Percentiles rank a stretch among this genome's conserved stretches.
These are phyloP conservation scores for Cercospora canescens DNA, from an alignment of 2,329 filamentous ascomycete genomes.

Conservation along the genomic window DNA sequence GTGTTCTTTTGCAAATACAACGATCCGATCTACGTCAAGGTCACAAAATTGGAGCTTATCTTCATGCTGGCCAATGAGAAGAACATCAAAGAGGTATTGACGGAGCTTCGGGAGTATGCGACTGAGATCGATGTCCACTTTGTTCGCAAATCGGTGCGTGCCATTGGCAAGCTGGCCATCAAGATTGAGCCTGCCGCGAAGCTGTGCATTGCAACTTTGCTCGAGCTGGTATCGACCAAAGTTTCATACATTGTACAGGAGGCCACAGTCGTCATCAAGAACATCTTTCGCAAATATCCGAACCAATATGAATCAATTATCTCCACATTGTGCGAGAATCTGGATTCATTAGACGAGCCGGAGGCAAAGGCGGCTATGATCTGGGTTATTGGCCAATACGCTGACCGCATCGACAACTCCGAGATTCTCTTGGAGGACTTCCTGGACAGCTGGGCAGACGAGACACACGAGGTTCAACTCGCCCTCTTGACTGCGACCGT, in stretches of 20 bases:
- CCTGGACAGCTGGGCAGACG: constrained; percentile 87
- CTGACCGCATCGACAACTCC: constrained; percentile 94
- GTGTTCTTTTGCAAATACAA: constrained; percentile 99
- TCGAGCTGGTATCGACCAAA: constrained; percentile 96
- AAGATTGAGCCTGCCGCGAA: constrained; percentile 95
- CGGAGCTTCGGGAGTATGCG: constrained; percentile 90
- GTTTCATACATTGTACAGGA: constrained; percentile 99
- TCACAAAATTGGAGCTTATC: constrained; percentile 96
- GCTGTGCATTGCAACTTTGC: constrained; percentile 86
- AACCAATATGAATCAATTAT: constrained; percentile 99
- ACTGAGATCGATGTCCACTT: constrained; percentile 99
- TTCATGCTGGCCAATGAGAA: constrained; percentile 97
- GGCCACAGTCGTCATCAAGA: constrained; percentile 96
- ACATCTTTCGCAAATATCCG: constrained; percentile 98
- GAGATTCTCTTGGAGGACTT: constrained; percentile 94
- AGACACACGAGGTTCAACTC: constrained; percentile 92
- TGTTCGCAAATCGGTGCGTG: constrained; percentile 93
- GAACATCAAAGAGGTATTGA: constrained; percentile 93
- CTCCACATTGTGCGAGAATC: constrained; percentile 88
- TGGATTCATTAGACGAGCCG: constrained; percentile 94
- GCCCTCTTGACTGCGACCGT: constrained; percentile 94
- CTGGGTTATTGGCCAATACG: constrained; percentile 98
- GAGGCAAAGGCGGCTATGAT: constrained; percentile 99
- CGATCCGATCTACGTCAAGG: constrained; percentile 98
- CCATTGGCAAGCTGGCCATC: constrained; percentile 96